Base-by-base conservation (phyloP, 2,329 filamentous ascomycete species). In the Podosphaera xanthii region DNA sequence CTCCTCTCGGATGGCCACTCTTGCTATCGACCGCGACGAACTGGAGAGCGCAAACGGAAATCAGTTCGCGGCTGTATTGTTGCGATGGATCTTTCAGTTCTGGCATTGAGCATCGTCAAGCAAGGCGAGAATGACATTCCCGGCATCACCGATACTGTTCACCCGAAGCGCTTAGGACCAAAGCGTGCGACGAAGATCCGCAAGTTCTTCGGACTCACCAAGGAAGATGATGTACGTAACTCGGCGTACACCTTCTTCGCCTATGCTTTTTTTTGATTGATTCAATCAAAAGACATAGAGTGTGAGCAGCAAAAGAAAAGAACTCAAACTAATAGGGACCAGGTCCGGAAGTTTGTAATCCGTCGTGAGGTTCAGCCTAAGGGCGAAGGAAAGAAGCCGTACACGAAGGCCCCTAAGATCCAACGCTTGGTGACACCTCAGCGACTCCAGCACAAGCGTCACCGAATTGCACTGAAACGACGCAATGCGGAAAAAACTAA, bases 391-490 rank as follows among this genome's bases (percentile, higher is more conserved):
- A 94, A 92, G 80, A 86, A 87, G 79, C 77, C 90, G 70, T 97
- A 97, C 85, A 96, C 91, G 86, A 98, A 98, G 87, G 92, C 92
- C 71, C 92, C 92, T 76, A 94, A 91, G 83, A 98, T 98, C 79
- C 92, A 98, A 84, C 88, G 92, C 75, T 88, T 98, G 71, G 89
- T 98, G 71, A 98, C 92, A 72, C 92, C 92, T 75, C 92, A 97
- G 80, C 92, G 92, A 76, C 89, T 98, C 73, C 92, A 98, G 83
- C 92, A 95, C 86, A 98, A 97, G 87, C 89, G 92, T 72, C 92
- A 97, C 82, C 83, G 90, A 70, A 79, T 94, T 71, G 91, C 92
- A 72, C 86, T 98, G 78, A 98, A 98, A 89, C 88, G 91, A 76
- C 91, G 92, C 76, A 87, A 89, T 73, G 78, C 90, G 72, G 92